These are phyloP conservation scores for Parathielavia appendiculata DNA, from an alignment of 495 filamentous ascomycete species.

Conservation along the genomic window DNA sequence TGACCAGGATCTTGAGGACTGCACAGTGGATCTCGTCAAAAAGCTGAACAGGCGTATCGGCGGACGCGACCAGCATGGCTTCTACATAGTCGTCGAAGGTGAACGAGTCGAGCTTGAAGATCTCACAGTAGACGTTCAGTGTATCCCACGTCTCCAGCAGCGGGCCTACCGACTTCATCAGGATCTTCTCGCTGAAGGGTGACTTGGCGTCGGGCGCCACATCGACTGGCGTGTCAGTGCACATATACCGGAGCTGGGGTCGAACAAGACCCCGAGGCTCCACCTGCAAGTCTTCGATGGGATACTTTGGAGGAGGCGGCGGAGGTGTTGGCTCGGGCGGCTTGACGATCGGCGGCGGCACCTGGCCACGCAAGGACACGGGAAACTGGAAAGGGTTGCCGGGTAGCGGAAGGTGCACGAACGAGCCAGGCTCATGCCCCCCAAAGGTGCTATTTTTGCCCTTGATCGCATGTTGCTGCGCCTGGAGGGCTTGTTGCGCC, in stretches of 20 bases:
- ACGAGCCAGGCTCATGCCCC: conserved; percentile 34
- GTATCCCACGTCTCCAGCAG: conserved; percentile 92
- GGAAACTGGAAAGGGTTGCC: conserved; percentile 44
- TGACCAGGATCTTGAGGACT: conserved; percentile 80
- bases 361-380: conserved; percentile 35
- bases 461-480: conserved; percentile 31
- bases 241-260: conserved; percentile 73
- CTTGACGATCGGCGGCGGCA: conserved; percentile 25
- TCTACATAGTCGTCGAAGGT: conserved; percentile 96
- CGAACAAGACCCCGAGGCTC: conserved; percentile 56
- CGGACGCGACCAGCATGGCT: conserved; percentile 71
- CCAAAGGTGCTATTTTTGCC: conserved; percentile 37
- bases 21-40: conserved; percentile 90
- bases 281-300: conserved; percentile 88
- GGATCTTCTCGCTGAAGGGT: conserved; percentile 51
- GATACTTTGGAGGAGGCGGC: conserved; percentile 82
- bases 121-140: conserved; percentile 90
- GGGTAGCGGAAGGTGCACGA: conserved; percentile 34
- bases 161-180: conserved; percentile 72
- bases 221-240: conserved; percentile 49
- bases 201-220: conserved; percentile 25
- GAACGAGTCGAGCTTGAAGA: conserved; percentile 90
- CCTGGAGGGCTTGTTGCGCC: conserved; percentile 31
- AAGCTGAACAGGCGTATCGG: conserved; percentile 76
- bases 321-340: conserved; percentile 56